Conservation (phyloP, 495 filamentous ascomycete species). For the Aspergillus wentii region DNA sequence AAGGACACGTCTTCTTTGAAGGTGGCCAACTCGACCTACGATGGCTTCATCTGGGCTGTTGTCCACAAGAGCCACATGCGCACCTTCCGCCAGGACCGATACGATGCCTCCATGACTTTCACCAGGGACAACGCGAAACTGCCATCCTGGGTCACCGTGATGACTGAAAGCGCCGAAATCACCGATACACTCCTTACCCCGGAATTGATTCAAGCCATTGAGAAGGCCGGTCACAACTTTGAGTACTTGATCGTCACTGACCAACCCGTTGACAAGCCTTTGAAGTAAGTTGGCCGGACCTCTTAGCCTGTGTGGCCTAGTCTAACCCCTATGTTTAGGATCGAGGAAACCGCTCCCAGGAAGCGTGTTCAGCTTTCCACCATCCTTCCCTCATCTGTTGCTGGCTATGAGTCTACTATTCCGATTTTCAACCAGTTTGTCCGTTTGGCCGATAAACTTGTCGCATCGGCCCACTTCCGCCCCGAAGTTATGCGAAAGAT, state of each 20-base stretch:
- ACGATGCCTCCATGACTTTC: slow-evolving; percentile 86
- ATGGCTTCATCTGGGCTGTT: slow-evolving; percentile 90
- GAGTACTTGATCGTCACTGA: slow-evolving; percentile 88
- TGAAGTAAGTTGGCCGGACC: slow-evolving; percentile 54
- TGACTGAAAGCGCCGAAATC: slow-evolving; percentile 94
- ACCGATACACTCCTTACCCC: slow-evolving; percentile 82
- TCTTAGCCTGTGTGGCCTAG: background rate
- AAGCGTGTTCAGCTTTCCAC: slow-evolving; percentile 82
- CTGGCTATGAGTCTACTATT: slow-evolving; percentile 58
- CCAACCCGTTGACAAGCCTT: slow-evolving; percentile 85
- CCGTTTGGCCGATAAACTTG: slow-evolving; percentile 77
- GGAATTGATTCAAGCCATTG: slow-evolving; percentile 76
- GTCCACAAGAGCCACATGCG: slow-evolving; percentile 96
- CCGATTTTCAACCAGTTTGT: slow-evolving; percentile 81
- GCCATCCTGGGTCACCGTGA: slow-evolving; percentile 87
- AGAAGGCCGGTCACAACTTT: slow-evolving; percentile 72
- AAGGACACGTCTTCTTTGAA: slow-evolving; percentile 37
- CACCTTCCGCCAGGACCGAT: slow-evolving; percentile 82
- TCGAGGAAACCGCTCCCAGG: slow-evolving; percentile 77
- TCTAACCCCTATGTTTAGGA: slow-evolving; percentile 42
- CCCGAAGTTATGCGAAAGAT: slow-evolving; percentile 85
- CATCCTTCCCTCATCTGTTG: slow-evolving; percentile 56
- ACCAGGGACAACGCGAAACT: slow-evolving; percentile 89
- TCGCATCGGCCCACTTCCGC: slow-evolving; percentile 73
- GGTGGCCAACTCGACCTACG: slow-evolving; percentile 70